Conservation (phyloP, 176 grass and related monocot species). For the Oropetium thomaeum region DNA sequence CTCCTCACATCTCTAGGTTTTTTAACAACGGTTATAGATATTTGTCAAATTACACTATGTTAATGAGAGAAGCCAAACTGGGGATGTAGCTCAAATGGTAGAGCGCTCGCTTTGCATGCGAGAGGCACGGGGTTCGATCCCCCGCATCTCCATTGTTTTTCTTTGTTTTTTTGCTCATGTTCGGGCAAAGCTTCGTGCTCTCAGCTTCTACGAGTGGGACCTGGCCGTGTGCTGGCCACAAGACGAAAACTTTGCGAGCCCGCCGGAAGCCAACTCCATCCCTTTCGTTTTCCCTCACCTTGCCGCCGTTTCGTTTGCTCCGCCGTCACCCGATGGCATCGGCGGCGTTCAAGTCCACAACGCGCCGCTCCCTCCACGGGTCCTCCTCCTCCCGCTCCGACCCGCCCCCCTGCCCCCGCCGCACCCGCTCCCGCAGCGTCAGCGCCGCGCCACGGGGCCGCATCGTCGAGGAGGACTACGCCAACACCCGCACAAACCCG, state of each 20-base stretch:
- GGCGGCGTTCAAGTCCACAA: slow-evolving; percentile 40
- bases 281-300: neutral
- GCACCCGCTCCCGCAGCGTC: slow-evolving; percentile 35
- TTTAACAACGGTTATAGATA: no score
- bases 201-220: neutral
- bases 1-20: no score
- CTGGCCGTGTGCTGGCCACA: neutral
- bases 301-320: neutral
- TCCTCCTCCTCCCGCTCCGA: neutral
- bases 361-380: slow-evolving; percentile 22
- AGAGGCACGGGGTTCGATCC: slow-evolving; percentile 98
- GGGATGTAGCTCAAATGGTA: slow-evolving; percentile 86
- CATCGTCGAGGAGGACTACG: neutral
- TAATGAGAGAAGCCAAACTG: no score
- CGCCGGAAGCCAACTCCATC: no score
- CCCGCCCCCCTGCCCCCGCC: slow-evolving; percentile 23
- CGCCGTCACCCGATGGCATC: slow-evolving; percentile 28
- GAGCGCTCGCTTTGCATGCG: slow-evolving; percentile 99
- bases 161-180: neutral
- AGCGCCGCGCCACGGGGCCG: slow-evolving; percentile 20
- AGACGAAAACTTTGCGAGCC: neutral
- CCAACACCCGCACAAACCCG: slow-evolving; percentile 42
- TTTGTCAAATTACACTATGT: no score
- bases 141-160: slow-evolving; percentile 39
- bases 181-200: neutral